Conservation (phyloP, 1,139 yeast species). For the Kodamaea alishanica region DNA sequence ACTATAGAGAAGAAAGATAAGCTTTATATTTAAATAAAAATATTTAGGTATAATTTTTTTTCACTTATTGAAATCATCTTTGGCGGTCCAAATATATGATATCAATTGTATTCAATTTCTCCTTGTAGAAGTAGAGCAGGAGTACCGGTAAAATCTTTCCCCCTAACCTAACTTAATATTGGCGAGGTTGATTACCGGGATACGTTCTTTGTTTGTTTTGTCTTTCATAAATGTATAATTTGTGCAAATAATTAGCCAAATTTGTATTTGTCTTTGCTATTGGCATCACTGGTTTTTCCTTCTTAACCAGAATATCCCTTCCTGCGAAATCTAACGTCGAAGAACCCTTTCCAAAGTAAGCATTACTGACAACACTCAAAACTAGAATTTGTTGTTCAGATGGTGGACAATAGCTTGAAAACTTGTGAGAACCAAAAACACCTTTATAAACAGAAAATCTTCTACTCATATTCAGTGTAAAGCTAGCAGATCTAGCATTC, state of each 20-base stretch:
- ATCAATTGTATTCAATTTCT: no score
- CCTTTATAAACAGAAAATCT: no score
- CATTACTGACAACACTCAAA: conserved; percentile 4
- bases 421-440: background rate
- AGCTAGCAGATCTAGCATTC: no score
- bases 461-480: no score
- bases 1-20: no score
- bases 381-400: conserved; percentile 9
- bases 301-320: background rate
- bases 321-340: background rate
- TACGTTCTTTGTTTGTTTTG: background rate
- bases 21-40: no score
- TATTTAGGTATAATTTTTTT: no score
- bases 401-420: conserved; percentile 19
- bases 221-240: conserved; percentile 16
- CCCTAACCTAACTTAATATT: background rate
- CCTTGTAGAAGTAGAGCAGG: no score
- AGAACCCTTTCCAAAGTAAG: conserved; percentile 2
- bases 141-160: no score
- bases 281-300: conserved; percentile 18
- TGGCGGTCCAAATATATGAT: no score
- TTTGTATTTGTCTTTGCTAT: conserved; percentile 23
- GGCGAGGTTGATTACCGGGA: background rate
- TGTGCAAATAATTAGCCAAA: conserved; percentile 23
- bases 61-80: no score